Conservation (phyloP, 208 protist species). For the Wallacemonas rigidus region DNA sequence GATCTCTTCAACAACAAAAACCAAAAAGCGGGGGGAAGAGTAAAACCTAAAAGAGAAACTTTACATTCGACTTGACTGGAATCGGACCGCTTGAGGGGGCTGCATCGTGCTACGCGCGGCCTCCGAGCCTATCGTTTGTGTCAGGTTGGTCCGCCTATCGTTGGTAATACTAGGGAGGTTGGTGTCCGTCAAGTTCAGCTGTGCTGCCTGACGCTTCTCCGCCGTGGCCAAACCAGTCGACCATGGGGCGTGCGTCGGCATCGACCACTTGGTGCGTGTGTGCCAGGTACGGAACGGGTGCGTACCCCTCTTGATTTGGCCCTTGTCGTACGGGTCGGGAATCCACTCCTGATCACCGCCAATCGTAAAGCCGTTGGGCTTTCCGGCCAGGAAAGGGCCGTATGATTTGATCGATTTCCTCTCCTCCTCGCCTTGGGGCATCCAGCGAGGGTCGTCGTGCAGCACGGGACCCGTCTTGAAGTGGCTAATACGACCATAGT, state of each 20-base stretch:
- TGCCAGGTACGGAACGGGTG: constrained; percentile 89
- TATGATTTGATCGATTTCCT: constrained; percentile 45
- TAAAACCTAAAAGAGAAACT: constrained; percentile 5
- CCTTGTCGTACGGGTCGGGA: constrained; percentile 81
- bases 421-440: constrained; percentile 78
- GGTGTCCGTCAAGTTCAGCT: constrained; percentile 60
- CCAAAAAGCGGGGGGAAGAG: constrained; percentile 5
- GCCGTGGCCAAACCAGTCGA: constrained; percentile 74
- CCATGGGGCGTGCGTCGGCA: constrained; percentile 86
- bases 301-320: constrained; percentile 46
- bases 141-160: constrained; percentile 61
- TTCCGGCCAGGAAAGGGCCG: constrained; percentile 79
- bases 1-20: not conserved
- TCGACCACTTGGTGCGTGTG: constrained; percentile 88
- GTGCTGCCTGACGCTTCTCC: constrained; percentile 62
- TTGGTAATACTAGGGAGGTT: constrained; percentile 64
- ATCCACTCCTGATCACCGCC: constrained; percentile 82
- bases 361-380: constrained; percentile 54
- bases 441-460: constrained; percentile 74
- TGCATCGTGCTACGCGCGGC: constrained; percentile 64
- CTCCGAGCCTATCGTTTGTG: constrained; percentile 76
- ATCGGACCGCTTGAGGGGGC: constrained; percentile 28
- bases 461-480: constrained; percentile 73
- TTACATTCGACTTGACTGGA: constrained; percentile 27
- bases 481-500: constrained; percentile 73